Evolutionary conservation across 2,329 filamentous ascomycete genomes (phyloP).

Genomic region (Aspergillus sp.): DNA sequence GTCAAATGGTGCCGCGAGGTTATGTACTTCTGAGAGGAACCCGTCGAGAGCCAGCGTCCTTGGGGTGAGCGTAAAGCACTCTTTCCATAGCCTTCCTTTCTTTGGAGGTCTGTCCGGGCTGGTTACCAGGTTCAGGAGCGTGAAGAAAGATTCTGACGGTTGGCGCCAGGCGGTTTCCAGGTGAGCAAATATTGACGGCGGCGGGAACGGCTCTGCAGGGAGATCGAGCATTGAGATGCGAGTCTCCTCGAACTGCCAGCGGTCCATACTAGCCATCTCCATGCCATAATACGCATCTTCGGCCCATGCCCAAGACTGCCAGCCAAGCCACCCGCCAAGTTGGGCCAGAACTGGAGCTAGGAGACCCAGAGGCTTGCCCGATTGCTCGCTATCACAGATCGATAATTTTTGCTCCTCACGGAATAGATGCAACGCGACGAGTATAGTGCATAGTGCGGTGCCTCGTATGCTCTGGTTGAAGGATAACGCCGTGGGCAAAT

Average conservation of each 20-base stretch:
- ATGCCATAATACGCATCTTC: constrained; percentile 58
- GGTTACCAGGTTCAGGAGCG: constrained; percentile 52
- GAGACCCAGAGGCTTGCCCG: constrained; percentile 48
- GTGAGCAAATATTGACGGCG: constrained; percentile 62
- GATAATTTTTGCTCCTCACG: constrained; percentile 86
- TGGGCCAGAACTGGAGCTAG: constrained; percentile 78
- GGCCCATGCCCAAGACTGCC: constrained; percentile 62
- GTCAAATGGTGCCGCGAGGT: constrained; percentile 55
- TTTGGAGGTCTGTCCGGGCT: constrained; percentile 29
- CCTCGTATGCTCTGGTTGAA: constrained; percentile 59
- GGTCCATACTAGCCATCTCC: constrained; percentile 59
- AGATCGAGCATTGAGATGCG: constrained; percentile 47
- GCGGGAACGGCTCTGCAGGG: constrained; percentile 54
- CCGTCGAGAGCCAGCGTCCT: constrained; percentile 69
- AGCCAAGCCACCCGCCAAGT: constrained; percentile 78
- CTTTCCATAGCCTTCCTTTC: constrained; percentile 37
- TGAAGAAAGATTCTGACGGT: constrained; percentile 48
- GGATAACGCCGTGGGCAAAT: constrained; percentile 63
- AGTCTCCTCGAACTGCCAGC: constrained; percentile 59
- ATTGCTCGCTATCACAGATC: constrained; percentile 55
- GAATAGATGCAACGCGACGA: constrained; percentile 79
- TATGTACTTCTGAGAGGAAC: constrained; percentile 62
- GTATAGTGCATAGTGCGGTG: constrained; percentile 67
- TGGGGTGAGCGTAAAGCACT: constrained; percentile 53
- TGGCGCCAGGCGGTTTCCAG: constrained; percentile 46